Base-by-base conservation (phyloP, 352 stramenopile species). In the Paralagenidium karlingii region DNA sequence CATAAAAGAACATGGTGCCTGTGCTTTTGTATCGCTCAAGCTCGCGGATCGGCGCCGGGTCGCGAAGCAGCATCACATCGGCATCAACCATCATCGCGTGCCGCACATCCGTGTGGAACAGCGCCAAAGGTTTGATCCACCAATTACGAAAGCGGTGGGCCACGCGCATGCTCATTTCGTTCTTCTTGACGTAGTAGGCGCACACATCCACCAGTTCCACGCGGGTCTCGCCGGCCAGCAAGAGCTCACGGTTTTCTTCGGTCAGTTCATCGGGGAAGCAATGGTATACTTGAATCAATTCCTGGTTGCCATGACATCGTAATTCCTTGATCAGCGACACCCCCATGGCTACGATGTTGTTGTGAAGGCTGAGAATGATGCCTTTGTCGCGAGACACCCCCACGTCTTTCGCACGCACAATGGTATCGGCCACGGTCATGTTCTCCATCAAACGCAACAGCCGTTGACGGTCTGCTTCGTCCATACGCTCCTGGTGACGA, bases 281-380 rank as follows among this genome's bases (percentile, higher is more conserved):
- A 40, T 66, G 49, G n/a, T 61, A 63, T 8, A 69, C 55, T 26
- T 66, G 55, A 30, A 69, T 49, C 7, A 64, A 40, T 24, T 63
- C 55, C 0, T 24, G 32, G 24, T 69, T 69, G 13, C 53, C 56
- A 9, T 43, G 15, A 4, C 16, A 19, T 8, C 47, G 47, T 16
- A 53, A 38, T 38, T 53, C 47, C 18, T 51, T 28, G 20, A 69
- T 51, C 12, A 69, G 45, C 12, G 59, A 69, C 25, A 58, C 22
- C 0, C 59, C 59, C 45, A 69, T 48, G n/a, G 55, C 30, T 0
- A 63, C 36, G 13, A 58, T 45, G 0, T 42, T 40, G 21, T 60
- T 48, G 44, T 63, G 50, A 32, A 69, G 48, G 18, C 52, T 61
- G 5, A 62, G 45, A 20, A 69, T 43, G 13, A 77, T 48, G 3